phyloP scores from a whole-genome alignment of 139 green algal genomes.

The Zygnema circumcarinatum region DNA sequence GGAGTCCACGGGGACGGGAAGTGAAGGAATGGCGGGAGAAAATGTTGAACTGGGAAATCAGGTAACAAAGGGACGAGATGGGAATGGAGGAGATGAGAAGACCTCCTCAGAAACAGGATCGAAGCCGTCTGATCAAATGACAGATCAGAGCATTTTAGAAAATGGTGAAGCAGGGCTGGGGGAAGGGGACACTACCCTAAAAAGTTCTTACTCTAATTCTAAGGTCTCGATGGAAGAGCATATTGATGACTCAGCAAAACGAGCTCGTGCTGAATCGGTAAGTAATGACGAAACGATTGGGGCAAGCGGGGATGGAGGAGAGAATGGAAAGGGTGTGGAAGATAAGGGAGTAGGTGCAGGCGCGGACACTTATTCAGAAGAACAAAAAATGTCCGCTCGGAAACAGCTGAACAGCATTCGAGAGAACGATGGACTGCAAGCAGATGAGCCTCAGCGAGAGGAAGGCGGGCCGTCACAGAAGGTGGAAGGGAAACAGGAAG shows the following conservation, averaged over 20 bases:
- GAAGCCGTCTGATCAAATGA: no score
- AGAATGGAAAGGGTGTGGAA: background rate
- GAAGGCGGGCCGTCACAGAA: background rate
- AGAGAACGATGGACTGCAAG: background rate
- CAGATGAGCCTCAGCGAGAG: background rate
- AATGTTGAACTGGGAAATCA: no score
- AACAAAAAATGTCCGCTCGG: background rate
- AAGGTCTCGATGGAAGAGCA: background rate
- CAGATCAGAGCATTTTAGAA: background rate
- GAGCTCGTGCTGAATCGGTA: no score
- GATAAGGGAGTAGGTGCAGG: no score
- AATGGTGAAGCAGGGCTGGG: background rate
- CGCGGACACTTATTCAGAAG: background rate
- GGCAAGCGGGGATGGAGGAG: no score
- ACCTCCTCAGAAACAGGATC: no score
- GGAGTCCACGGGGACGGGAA: no score
- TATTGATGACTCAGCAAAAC: background rate
- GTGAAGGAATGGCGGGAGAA: no score
- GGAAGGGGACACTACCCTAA: background rate
- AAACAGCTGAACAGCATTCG: background rate
- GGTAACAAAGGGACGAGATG: no score
- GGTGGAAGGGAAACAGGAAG: background rate
- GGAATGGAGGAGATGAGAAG: no score
- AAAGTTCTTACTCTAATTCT: background rate
- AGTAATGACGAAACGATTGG: no score